Conservation (phyloP, 1,284 basidiomycete species). For the Ustilago loliicola region DNA sequence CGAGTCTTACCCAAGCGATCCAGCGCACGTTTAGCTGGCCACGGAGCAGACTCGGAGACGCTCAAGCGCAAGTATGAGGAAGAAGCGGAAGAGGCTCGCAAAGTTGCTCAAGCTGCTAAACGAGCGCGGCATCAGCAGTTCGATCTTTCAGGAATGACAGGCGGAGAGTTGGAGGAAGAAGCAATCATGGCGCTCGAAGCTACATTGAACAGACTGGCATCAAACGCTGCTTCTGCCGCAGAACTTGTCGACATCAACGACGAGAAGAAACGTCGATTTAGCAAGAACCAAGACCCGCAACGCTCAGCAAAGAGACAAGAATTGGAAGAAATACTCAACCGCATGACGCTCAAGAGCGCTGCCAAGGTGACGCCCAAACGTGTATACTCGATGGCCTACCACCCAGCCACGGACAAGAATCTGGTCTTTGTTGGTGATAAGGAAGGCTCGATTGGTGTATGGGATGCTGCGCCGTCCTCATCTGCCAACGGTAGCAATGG, state of each 20-base stretch:
- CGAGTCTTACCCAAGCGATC: constrained; percentile 48
- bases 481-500: background rate
- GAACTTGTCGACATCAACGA: constrained; percentile 47
- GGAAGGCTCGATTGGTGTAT: constrained; percentile 64
- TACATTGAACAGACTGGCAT: constrained; percentile 30
- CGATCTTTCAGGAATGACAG: constrained; percentile 50
- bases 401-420: constrained; percentile 62
- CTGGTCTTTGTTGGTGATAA: constrained; percentile 68
- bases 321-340: constrained; percentile 52
- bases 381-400: constrained; percentile 64
- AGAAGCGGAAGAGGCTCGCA: constrained; percentile 50
- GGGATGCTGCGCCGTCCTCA: constrained; percentile 55
- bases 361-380: constrained; percentile 61
- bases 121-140: constrained; percentile 57
- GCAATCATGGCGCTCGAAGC: constrained; percentile 38
- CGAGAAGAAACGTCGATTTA: constrained; percentile 24
- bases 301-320: constrained; percentile 28
- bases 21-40: constrained; percentile 54
- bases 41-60: constrained; percentile 58
- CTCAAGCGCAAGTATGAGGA: constrained; percentile 58
- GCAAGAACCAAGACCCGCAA: constrained; percentile 9
- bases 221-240: constrained; percentile 22
- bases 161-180: constrained; percentile 40
- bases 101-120: constrained; percentile 51
- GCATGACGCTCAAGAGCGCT: constrained; percentile 58